Evolutionary conservation across 2,329 filamentous ascomycete species (phyloP).

Genomic region (Pestalotiopsis sp.): DNA sequence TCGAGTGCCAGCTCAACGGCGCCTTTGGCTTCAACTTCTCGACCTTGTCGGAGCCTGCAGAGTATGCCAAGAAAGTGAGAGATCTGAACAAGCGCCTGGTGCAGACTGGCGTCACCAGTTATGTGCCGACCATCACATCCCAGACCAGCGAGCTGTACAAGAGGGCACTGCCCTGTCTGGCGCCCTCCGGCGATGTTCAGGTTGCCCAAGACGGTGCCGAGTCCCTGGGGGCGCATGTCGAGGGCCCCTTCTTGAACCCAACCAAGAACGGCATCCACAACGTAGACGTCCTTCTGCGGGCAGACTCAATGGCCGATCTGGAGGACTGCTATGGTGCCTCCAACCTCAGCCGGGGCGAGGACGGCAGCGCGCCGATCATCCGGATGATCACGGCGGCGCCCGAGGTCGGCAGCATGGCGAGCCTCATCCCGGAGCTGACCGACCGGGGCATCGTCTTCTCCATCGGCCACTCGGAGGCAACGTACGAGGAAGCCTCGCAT

Average conservation of each 20-base stretch:
- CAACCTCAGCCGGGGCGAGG: conserved; percentile 57
- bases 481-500: conserved; percentile 76
- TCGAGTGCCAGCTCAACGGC: conserved; percentile 91
- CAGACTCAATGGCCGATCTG: conserved; percentile 65
- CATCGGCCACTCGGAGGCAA: conserved; percentile 85
- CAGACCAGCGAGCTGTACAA: conserved; percentile 82
- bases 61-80: conserved; percentile 73
- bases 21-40: conserved; percentile 94
- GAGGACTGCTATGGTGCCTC: conserved; percentile 71
- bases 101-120: conserved; percentile 83
- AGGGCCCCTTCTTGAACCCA: conserved; percentile 85
- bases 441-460: conserved; percentile 72
- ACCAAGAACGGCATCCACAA: conserved; percentile 89
- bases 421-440: conserved; percentile 68
- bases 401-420: conserved; percentile 72
- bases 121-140: conserved; percentile 83
- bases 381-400: conserved; percentile 87
- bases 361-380: conserved; percentile 50
- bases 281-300: conserved; percentile 68
- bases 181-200: conserved; percentile 66
- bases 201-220: conserved; percentile 73
- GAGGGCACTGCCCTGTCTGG: conserved; percentile 75
- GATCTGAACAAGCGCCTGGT: conserved; percentile 73
- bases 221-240: conserved; percentile 86
- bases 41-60: conserved; percentile 65